Percentiles rank a stretch among this genome's conserved stretches.
phyloP scores from a whole-genome alignment of 768 basidiomycete species.

The Phaeolepiota aurea region DNA sequence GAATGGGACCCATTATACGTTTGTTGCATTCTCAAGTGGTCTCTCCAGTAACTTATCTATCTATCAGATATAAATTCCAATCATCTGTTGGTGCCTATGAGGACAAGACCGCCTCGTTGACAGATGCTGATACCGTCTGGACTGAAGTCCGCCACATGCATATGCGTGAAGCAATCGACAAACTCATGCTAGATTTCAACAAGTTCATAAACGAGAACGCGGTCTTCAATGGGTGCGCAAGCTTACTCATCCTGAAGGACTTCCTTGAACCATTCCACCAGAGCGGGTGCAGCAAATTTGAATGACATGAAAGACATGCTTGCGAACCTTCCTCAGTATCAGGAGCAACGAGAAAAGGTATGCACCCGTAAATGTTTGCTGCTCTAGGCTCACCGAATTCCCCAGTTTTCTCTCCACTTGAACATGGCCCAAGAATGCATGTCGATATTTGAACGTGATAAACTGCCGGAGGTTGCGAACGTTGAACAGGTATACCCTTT shows the following conservation, averaged over 20 bases:
- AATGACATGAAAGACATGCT: conserved; percentile 99
- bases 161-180: conserved; percentile 98
- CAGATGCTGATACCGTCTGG: conserved; percentile 88
- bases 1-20: conserved; percentile 84
- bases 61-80: conserved; percentile 81
- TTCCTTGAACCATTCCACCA: conserved; percentile 13
- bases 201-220: conserved; percentile 91
- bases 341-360: conserved; percentile 92
- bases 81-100: conserved; percentile 81
- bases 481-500: conserved; percentile 71
- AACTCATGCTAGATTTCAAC: conserved; percentile 93
- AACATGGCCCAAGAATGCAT: conserved; percentile 99
- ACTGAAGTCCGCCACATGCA: conserved; percentile 92
- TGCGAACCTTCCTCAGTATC: conserved; percentile 87
- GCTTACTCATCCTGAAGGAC: not conserved
- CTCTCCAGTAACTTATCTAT: conserved; percentile 1
- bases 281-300: conserved; percentile 76
- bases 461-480: conserved; percentile 71
- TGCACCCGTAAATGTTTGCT: not conserved
- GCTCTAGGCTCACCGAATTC: not conserved
- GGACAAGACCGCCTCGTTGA: conserved; percentile 80
- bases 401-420: conserved; percentile 88
- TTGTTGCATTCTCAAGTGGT: conserved; percentile 18
- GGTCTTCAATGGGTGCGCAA: conserved; percentile 78
- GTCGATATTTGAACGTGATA: conserved; percentile 84